Base-by-base conservation (phyloP, 176 grass and related monocot species). In the Tillandsia fasciculata region DNA sequence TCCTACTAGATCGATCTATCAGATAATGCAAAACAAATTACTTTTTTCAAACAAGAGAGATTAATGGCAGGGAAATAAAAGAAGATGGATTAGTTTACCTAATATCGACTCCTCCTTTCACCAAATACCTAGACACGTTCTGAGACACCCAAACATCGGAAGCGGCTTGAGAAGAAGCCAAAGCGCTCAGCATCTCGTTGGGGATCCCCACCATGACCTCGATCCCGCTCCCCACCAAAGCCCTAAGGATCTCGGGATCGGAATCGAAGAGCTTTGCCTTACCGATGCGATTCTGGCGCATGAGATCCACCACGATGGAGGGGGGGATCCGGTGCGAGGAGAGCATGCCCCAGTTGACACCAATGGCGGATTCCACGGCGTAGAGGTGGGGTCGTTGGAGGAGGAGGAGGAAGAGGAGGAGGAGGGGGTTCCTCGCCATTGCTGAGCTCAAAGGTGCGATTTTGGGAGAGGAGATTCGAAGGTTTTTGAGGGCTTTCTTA, bases 271-370 rank as follows among this genome's bases (percentile, higher is more conserved):
- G 79, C 81, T 96, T 96, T 8, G 88, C 91, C 78, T 91, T 96
- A 7, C 70, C 69, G 53, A 96, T 91, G 64, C 72, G 78, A 69
- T 96, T 96, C 9, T 83, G 78, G 10, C 78, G 83, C 64, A 96
- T 64, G 53, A 96, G 82, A 86, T 86, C 84, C 22, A 91, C 91
- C 52, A 83, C 87, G 13, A 96, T 77, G 57, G 26, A 27, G 8
- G 91, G 82, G 27, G 87, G 80, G 18, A 84, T 72, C 82, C 69
- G 80, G 82, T 91, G 91, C 48, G 82, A 85, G 3, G 87, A 79
- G 12, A 96, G 48, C 24, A 80, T 91, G 56, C 91, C 91, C 91
- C 91, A 91, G 85, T 96, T 96, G 70, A 96, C 88, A 23, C 91
- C 91, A 11, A 91, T 50, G 29, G 88, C 91, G 48, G 83, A 86